Conservation (phyloP, 306 rosid genomes). For the Cyamopsis tetragonoloba region DNA sequence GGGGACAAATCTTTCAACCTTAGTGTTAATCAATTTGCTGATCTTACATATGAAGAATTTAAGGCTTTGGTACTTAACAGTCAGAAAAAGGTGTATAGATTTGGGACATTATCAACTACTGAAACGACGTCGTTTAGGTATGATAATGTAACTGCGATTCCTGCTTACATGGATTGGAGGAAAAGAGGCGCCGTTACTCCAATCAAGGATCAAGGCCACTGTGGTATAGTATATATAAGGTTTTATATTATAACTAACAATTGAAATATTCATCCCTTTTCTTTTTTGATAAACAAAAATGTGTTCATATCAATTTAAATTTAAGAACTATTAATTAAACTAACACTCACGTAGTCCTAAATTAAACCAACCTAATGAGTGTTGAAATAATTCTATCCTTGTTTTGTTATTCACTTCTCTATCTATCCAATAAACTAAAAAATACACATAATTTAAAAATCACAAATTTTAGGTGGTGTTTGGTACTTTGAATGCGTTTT, state of each 20-base stretch:
- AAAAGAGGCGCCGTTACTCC: slow-evolving; percentile 27
- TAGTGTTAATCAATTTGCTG: slow-evolving; percentile 18
- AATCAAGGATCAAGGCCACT: slow-evolving; percentile 14
- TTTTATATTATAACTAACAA: background rate
- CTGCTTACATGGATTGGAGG: slow-evolving; percentile 25
- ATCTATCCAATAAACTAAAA: no score
- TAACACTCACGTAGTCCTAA: no score
- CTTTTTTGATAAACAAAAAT: no score
- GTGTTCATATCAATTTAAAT: background rate
- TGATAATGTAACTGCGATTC: background rate
- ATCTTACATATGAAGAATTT: slow-evolving; percentile 30
- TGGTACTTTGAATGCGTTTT: no score
- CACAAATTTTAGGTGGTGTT: no score
- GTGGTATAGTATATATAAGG: no score
- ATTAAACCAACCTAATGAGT: no score
- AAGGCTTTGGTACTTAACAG: background rate
- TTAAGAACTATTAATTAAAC: no score
- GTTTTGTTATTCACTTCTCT: no score
- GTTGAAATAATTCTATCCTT: no score
- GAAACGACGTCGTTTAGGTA: slow-evolving; percentile 7
- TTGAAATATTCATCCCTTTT: no score
- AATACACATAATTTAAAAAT: no score
- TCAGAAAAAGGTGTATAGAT: background rate
- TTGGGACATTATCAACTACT: background rate
- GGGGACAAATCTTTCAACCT: slow-evolving; percentile 30